Conservation (phyloP, 495 filamentous ascomycete species). For the Beverwykella pulmonaria region DNA sequence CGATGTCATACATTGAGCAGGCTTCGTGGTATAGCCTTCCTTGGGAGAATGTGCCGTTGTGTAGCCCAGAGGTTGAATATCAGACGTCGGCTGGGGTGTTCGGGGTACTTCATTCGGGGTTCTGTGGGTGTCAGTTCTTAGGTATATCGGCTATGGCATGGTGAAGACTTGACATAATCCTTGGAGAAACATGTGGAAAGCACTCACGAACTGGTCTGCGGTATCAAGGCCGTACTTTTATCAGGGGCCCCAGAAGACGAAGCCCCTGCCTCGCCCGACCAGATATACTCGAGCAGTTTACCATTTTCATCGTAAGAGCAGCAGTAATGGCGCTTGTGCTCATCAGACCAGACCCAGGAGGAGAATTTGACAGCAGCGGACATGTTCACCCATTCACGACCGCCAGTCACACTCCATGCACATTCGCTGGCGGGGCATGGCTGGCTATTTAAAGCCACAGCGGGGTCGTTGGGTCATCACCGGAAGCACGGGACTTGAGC, state of each 20-base stretch:
- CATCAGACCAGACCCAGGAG: conserved; percentile 29
- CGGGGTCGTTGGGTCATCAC: conserved; percentile 1
- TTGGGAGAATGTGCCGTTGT: too few species aligned
- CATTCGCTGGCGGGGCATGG: neutral
- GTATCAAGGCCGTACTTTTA: too few species aligned
- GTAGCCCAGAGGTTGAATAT: neutral
- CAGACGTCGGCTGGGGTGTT: neutral
- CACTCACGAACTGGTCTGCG: neutral
- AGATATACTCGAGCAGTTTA: conserved; percentile 2
- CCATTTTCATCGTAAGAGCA: neutral
- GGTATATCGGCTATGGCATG: too few species aligned
- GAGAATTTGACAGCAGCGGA: conserved; percentile 4
- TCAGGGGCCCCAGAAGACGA: neutral
- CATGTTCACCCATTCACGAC: conserved; percentile 24
- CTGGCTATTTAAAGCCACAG: conserved; percentile 5
- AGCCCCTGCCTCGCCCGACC: neutral
- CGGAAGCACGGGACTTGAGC: neutral
- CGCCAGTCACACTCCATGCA: neutral
- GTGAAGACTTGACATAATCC: too few species aligned
- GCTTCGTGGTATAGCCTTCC: too few species aligned
- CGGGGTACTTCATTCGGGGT: neutral
- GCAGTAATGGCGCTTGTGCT: conserved; percentile 25
- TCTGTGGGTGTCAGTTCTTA: neutral
- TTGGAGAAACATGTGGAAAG: too few species aligned
- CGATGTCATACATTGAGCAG: too few species aligned